Conservation (phyloP, 257 asterid species). For the Salvia miltiorrhiza region DNA sequence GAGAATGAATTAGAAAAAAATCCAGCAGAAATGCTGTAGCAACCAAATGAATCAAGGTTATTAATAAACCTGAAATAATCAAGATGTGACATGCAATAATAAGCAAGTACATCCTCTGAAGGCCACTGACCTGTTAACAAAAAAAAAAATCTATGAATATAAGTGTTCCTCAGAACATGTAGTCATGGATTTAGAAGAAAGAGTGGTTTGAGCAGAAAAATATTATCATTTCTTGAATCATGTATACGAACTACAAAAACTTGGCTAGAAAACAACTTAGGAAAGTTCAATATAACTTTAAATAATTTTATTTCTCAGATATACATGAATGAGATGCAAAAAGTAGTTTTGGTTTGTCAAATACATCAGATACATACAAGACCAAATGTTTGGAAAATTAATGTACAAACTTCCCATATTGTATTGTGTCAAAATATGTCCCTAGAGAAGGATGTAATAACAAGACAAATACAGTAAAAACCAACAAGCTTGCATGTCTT, state of each 20-base stretch:
- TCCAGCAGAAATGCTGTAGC: not conserved
- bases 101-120: slow-evolving; percentile 89
- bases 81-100: slow-evolving; percentile 60
- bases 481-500: not conserved
- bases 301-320: not conserved
- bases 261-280: not conserved
- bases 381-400: not conserved
- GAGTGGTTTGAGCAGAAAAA: not conserved
- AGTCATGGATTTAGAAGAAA: not conserved
- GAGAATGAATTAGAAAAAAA: slow-evolving; percentile 13
- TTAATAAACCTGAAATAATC: slow-evolving; percentile 56
- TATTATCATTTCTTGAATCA: not conserved
- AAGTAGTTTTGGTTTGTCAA: not conserved
- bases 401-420: not conserved
- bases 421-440: not conserved
- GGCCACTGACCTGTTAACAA: slow-evolving; percentile 91
- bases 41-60: slow-evolving; percentile 10
- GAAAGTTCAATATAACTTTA: not conserved
- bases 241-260: not conserved
- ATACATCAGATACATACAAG: not conserved
- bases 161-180: not conserved
- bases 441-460: not conserved
- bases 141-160: slow-evolving; percentile 18
- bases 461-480: too few species aligned
- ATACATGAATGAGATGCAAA: slow-evolving; percentile 4